These are phyloP conservation scores for Phylloporus sp. DNA, from an alignment of 1,284 basidiomycete species.

Conservation along the genomic window DNA sequence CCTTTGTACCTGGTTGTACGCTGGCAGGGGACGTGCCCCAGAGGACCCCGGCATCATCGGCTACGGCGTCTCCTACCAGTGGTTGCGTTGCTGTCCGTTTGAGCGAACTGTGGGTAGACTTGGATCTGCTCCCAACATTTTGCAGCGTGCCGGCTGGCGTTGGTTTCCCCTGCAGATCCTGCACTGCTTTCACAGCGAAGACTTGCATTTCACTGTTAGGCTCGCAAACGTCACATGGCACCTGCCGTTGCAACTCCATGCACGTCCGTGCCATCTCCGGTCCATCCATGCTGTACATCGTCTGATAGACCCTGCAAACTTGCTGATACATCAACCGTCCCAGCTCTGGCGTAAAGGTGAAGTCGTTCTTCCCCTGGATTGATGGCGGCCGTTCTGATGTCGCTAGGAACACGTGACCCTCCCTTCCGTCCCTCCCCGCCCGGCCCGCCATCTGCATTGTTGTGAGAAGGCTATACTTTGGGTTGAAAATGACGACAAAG, in stretches of 20 bases:
- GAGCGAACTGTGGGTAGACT: neutral
- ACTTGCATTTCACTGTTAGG: neutral
- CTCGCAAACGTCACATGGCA: neutral
- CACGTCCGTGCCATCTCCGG: neutral
- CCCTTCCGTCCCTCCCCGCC: conserved; percentile 2
- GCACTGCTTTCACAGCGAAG: neutral
- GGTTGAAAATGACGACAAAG: neutral
- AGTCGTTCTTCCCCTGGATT: neutral
- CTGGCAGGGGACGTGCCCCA: neutral
- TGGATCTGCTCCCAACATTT: neutral
- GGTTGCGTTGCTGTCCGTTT: neutral
- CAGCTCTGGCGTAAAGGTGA: neutral
- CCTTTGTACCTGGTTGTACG: neutral
- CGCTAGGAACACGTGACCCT: neutral
- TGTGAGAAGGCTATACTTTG: neutral
- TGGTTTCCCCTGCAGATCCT: neutral
- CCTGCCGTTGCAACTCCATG: neutral
- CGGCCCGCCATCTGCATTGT: conserved; percentile 1
- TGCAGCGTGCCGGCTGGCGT: neutral
- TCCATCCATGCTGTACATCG: neutral
- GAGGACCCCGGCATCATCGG: neutral
- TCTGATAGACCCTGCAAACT: neutral
- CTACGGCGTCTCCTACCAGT: neutral
- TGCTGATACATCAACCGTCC: neutral
- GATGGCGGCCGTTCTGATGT: neutral